Evolutionary conservation across 257 asterid genomes (phyloP).

Genomic region (Nicotiana benthamiana): DNA sequence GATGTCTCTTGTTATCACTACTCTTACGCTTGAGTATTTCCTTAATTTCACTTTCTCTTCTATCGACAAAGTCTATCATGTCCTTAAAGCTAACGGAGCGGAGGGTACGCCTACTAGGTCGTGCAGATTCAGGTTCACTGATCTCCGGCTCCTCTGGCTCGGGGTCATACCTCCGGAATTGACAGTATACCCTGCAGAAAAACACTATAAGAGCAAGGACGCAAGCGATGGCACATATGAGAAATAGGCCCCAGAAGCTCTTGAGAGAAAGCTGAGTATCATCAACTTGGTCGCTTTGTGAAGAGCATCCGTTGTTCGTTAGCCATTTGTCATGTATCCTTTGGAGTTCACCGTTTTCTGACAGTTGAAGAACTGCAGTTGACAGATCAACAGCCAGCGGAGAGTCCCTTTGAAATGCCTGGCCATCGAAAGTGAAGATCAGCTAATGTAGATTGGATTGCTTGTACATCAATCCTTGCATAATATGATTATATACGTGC

Average conservation of each 20-base stretch:
- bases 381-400: constrained; percentile 71
- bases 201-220: constrained; percentile 37
- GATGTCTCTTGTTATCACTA: constrained; percentile 30
- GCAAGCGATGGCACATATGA: constrained; percentile 68
- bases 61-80: constrained; percentile 58
- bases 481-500: background rate
- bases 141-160: constrained; percentile 30
- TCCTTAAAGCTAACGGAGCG: constrained; percentile 51
- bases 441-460: background rate
- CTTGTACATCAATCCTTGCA: background rate
- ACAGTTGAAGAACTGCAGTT: constrained; percentile 75
- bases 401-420: constrained; percentile 84
- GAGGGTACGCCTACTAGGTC: constrained; percentile 24
- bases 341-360: constrained; percentile 87
- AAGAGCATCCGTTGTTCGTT: constrained; percentile 34
- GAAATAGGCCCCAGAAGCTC: constrained; percentile 94
- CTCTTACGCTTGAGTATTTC: constrained; percentile 44
- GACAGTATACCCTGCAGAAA: constrained; percentile 49
- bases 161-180: constrained; percentile 42
- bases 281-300: constrained; percentile 33
- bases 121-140: constrained; percentile 31
- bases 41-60: constrained; percentile 64
- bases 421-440: background rate
- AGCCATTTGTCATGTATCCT: constrained; percentile 84
- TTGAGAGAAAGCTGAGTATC: constrained; percentile 62